phyloP scores from a whole-genome alignment of 805 yeast species.

The Lipomyces yamanashiensis region DNA sequence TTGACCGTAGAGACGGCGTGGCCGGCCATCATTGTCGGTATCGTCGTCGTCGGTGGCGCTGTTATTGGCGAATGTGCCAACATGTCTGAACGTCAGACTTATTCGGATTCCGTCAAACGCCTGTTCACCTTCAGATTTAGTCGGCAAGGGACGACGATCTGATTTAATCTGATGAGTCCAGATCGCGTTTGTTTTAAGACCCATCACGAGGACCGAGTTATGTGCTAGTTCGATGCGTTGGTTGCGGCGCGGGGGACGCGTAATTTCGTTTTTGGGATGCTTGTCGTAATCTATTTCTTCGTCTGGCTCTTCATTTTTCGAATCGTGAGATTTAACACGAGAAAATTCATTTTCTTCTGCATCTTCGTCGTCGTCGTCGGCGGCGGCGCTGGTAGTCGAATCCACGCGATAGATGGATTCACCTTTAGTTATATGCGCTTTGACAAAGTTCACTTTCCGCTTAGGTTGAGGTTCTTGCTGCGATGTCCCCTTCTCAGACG shows the following conservation, averaged over 20 bases:
- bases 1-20: slow-evolving; percentile 23
- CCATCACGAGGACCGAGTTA: slow-evolving; percentile 30
- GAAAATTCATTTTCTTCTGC: neutral
- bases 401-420: slow-evolving; percentile 3
- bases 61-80: slow-evolving; percentile 21
- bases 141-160: slow-evolving; percentile 11
- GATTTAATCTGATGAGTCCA: slow-evolving; percentile 35
- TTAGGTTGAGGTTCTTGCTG: neutral
- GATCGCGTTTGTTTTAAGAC: slow-evolving; percentile 26
- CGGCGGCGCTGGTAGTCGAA: neutral
- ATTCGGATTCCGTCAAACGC: slow-evolving; percentile 26
- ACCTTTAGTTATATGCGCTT: neutral
- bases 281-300: neutral
- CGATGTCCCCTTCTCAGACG: neutral
- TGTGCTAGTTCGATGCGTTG: slow-evolving; percentile 29
- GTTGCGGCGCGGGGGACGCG: slow-evolving; percentile 15
- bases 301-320: neutral
- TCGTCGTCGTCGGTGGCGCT: neutral
- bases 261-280: slow-evolving; percentile 4
- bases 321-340: neutral
- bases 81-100: slow-evolving; percentile 29
- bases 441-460: slow-evolving; percentile 5
- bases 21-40: neutral
- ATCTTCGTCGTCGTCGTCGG: neutral
- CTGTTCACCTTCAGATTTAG: slow-evolving; percentile 8